A percentile compares a stretch with the other conserved stretches of the same genome.
Evolutionary conservation across 495 filamentous ascomycete species (phyloP).

Genomic region (Xanthoparmelia taractica): DNA sequence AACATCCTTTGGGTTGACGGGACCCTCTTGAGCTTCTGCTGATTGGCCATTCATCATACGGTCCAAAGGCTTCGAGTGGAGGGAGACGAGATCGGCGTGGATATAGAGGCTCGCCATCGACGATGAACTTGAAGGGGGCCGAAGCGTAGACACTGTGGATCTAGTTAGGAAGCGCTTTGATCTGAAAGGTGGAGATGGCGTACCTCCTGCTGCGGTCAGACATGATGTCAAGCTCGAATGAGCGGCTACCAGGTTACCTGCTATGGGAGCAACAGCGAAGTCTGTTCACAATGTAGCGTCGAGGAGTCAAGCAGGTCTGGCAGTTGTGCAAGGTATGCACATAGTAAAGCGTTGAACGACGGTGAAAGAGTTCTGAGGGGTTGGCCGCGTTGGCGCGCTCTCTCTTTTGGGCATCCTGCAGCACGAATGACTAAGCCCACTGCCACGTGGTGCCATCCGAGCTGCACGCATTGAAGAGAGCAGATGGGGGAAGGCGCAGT

Average conservation of each 20-base stretch:
- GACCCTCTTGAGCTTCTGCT: constrained; percentile 19
- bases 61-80: constrained; percentile 20
- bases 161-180: neutral
- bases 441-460: neutral
- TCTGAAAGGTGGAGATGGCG: neutral
- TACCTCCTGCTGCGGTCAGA: neutral
- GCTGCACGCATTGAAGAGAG: neutral
- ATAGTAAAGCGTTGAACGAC: neutral
- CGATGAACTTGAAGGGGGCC: constrained; percentile 24
- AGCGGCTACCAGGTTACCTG: neutral
- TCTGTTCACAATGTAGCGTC: neutral
- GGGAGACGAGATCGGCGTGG: constrained; percentile 19
- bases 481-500: neutral
- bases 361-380: neutral
- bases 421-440: constrained; percentile 4
- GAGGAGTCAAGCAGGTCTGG: neutral
- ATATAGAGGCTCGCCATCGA: constrained; percentile 22
- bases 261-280: neutral
- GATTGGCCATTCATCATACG: constrained; percentile 19
- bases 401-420: neutral
- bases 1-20: constrained; percentile 18
- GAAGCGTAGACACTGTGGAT: constrained; percentile 14
- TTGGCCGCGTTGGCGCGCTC: neutral
- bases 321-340: neutral
- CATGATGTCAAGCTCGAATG: neutral